Evolutionary conservation across 1,139 yeast genomes (phyloP).

Genomic region (Wickerhamiella infanticola): DNA sequence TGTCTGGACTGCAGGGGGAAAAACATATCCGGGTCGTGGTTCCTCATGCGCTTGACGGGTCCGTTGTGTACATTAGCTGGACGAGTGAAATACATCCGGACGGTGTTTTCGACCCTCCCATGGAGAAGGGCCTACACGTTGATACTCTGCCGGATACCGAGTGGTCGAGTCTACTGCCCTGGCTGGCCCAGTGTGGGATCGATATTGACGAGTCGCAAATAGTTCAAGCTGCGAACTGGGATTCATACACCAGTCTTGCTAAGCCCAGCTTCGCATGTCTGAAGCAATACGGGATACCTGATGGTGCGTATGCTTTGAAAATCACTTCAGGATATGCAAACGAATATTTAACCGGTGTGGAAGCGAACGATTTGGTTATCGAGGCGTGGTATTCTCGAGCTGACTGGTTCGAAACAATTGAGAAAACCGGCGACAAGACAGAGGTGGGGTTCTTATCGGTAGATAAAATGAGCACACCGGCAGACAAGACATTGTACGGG

Average conservation of each 20-base stretch:
- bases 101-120: conserved; percentile 19
- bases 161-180: conserved; percentile 5
- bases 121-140: conserved; percentile 20
- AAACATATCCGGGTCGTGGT: conserved; percentile 8
- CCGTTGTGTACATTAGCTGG: conserved; percentile 16
- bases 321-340: conserved; percentile 1
- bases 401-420: conserved; percentile 6
- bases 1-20: conserved; percentile 4
- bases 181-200: conserved; percentile 4
- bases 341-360: not conserved
- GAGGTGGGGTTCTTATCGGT: conserved; percentile 14
- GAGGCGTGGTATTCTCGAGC: conserved; percentile 11
- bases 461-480: conserved; percentile 7
- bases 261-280: conserved; percentile 1
- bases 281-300: not conserved
- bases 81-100: conserved; percentile 11
- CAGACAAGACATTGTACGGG: conserved; percentile 4
- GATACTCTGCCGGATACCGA: conserved; percentile 13
- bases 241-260: conserved; percentile 11
- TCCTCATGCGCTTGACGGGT: not conserved
- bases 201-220: conserved; percentile 4
- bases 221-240: conserved; percentile 18
- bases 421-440: conserved; percentile 2
- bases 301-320: not conserved
- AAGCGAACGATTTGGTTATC: conserved; percentile 1